A percentile compares a stretch with the other conserved stretches of the same genome.
phyloP scores from a whole-genome alignment of 2,329 filamentous ascomycete genomes.

The Arthrobotrys sinensis region DNA sequence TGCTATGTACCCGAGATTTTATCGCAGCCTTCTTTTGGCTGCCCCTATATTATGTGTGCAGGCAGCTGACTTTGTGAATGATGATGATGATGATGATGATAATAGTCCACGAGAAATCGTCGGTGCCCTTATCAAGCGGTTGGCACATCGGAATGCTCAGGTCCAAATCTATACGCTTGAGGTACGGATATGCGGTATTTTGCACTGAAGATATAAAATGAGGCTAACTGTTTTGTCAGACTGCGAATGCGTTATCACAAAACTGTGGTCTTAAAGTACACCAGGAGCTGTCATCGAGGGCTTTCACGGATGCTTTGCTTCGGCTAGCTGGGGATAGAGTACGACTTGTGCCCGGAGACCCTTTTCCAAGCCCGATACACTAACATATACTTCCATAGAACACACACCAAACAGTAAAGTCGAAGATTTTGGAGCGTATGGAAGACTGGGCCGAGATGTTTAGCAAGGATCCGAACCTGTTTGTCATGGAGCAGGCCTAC shows the following conservation, averaged over 20 bases:
- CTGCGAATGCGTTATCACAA: conserved; percentile 90
- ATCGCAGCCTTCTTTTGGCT: conserved; percentile 1
- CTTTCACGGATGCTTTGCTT: conserved; percentile 93
- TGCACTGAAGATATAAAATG: neutral
- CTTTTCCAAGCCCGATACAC: neutral
- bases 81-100: conserved; percentile 30
- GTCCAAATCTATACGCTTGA: conserved; percentile 96
- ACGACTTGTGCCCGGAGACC: conserved; percentile 61
- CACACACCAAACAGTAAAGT: conserved; percentile 95
- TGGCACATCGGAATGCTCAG: conserved; percentile 94
- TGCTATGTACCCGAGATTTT: neutral
- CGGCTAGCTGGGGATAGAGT: conserved; percentile 88
- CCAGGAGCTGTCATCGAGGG: conserved; percentile 88
- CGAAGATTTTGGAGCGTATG: conserved; percentile 97
- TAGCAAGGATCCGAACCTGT: conserved; percentile 86
- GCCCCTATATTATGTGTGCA: neutral
- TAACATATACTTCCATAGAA: conserved; percentile 72
- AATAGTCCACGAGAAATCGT: conserved; percentile 83
- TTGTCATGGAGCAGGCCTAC: conserved; percentile 97
- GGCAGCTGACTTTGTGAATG: conserved; percentile 32
- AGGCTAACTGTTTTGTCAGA: conserved; percentile 69
- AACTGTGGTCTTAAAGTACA: conserved; percentile 91
- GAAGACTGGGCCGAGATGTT: conserved; percentile 98
- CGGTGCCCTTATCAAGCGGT: conserved; percentile 88
- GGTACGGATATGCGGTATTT: conserved; percentile 69